Percentiles rank a stretch among this genome's conserved stretches.
phyloP scores from a whole-genome alignment of 2,329 filamentous ascomycete genomes.

The Aureobasidium sp. region DNA sequence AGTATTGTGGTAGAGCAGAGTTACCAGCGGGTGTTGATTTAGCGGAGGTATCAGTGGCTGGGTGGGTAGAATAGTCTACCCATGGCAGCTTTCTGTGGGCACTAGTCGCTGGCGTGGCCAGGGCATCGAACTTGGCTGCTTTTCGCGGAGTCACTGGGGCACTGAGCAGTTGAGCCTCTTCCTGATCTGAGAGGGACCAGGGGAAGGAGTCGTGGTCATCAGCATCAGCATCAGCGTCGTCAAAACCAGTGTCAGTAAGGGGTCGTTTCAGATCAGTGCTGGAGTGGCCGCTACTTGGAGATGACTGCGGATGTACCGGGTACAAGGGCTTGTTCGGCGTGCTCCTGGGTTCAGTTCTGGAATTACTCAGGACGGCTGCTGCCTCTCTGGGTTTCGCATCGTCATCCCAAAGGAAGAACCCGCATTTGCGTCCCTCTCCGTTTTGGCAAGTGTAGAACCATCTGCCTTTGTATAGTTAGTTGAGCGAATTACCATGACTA shows the following conservation, averaged over 20 bases:
- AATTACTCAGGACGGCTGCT: slow-evolving; percentile 41
- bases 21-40: slow-evolving; percentile 4
- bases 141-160: slow-evolving; percentile 37
- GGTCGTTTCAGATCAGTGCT: background rate
- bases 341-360: slow-evolving; percentile 37
- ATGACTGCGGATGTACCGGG: slow-evolving; percentile 6
- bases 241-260: background rate
- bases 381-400: slow-evolving; percentile 46
- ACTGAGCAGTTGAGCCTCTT: slow-evolving; percentile 28
- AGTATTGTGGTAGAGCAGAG: slow-evolving; percentile 19
- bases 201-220: slow-evolving; percentile 30
- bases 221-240: slow-evolving; percentile 24
- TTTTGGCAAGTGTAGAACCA: slow-evolving; percentile 51
- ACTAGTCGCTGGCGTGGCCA: slow-evolving; percentile 33
- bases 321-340: background rate
- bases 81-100: slow-evolving; percentile 33
- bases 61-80: slow-evolving; percentile 25
- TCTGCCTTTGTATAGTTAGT: slow-evolving; percentile 29
- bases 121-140: slow-evolving; percentile 31
- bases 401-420: slow-evolving; percentile 53
- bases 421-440: slow-evolving; percentile 42
- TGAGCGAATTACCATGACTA: background rate
- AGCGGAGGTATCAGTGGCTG: slow-evolving; percentile 16
- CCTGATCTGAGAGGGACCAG: slow-evolving; percentile 28
- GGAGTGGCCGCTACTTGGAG: background rate